Conservation (phyloP, 2,329 filamentous ascomycete genomes). For the Calonectria crousiana region DNA sequence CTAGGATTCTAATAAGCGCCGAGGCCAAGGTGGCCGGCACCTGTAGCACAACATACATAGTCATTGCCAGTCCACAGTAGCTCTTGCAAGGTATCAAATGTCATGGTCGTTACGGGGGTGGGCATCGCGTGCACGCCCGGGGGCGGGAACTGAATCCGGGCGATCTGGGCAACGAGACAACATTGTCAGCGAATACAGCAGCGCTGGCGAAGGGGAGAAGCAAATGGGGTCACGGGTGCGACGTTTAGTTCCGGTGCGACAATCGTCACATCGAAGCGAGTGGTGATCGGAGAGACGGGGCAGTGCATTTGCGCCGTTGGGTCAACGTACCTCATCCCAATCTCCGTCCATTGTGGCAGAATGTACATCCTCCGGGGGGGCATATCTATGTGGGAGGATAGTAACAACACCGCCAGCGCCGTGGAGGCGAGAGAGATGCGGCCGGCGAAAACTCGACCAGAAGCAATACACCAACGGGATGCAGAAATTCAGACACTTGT, state of each 20-base stretch:
- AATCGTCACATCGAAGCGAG: not conserved
- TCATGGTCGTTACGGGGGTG: slow-evolving; percentile 81
- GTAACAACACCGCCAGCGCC: slow-evolving; percentile 26
- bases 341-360: slow-evolving; percentile 71
- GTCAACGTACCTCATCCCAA: slow-evolving; percentile 72
- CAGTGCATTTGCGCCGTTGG: slow-evolving; percentile 23
- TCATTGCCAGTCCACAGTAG: slow-evolving; percentile 94
- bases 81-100: slow-evolving; percentile 91
- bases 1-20: slow-evolving; percentile 59
- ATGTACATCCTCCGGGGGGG: slow-evolving; percentile 52
- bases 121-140: slow-evolving; percentile 77
- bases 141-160: slow-evolving; percentile 84
- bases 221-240: not conserved
- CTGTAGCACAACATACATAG: slow-evolving; percentile 70
- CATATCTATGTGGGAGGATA: slow-evolving; percentile 46
- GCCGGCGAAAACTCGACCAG: not conserved
- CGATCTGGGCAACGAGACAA: slow-evolving; percentile 67
- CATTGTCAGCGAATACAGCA: slow-evolving; percentile 25
- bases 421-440: slow-evolving; percentile 18
- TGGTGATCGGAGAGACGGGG: not conserved
- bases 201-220: not conserved
- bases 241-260: slow-evolving; percentile 14
- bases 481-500: slow-evolving; percentile 18
- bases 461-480: not conserved
- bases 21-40: not conserved